phyloP scores from a whole-genome alignment of 2,329 filamentous ascomycete species.

The Fusarium denticulatum region DNA sequence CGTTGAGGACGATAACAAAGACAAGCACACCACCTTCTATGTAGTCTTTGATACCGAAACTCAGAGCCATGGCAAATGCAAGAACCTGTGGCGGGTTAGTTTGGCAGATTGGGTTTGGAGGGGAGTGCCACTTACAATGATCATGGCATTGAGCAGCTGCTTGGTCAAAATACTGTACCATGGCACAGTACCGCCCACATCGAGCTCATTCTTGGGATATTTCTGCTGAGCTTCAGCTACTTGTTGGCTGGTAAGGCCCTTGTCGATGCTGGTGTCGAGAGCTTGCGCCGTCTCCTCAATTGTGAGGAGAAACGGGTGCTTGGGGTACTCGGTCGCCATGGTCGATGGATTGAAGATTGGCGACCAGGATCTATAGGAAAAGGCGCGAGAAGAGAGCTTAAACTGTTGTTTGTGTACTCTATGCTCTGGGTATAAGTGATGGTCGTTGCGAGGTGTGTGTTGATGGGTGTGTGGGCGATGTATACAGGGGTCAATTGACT shows the following conservation, averaged over 20 bases:
- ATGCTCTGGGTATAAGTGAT: not conserved
- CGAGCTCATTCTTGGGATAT: slow-evolving; percentile 75
- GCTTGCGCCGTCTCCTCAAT: slow-evolving; percentile 70
- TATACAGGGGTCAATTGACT: slow-evolving; percentile 11
- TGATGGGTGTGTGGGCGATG: not conserved
- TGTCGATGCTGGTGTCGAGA: slow-evolving; percentile 71
- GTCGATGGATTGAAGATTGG: slow-evolving; percentile 20
- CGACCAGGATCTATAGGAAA: slow-evolving; percentile 6
- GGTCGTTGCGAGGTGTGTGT: not conserved
- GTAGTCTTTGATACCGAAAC: slow-evolving; percentile 73
- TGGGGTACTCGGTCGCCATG: slow-evolving; percentile 61
- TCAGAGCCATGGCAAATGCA: slow-evolving; percentile 78
- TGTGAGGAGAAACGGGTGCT: slow-evolving; percentile 69
- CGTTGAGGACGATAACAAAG: slow-evolving; percentile 75
- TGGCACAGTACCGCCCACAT: slow-evolving; percentile 73
- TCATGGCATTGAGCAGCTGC: slow-evolving; percentile 82
- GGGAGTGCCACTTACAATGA: slow-evolving; percentile 62
- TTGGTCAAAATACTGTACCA: slow-evolving; percentile 78
- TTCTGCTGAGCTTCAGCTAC: slow-evolving; percentile 67
- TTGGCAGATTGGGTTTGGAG: not conserved
- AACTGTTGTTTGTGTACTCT: slow-evolving; percentile 10
- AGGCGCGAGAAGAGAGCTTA: not conserved
- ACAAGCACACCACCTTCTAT: slow-evolving; percentile 75
- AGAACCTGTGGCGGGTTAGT: slow-evolving; percentile 66
- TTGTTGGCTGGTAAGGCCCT: slow-evolving; percentile 70